Evolutionary conservation across 1,284 basidiomycete species (phyloP).

Genomic region (Ceratobasidium sp.): DNA sequence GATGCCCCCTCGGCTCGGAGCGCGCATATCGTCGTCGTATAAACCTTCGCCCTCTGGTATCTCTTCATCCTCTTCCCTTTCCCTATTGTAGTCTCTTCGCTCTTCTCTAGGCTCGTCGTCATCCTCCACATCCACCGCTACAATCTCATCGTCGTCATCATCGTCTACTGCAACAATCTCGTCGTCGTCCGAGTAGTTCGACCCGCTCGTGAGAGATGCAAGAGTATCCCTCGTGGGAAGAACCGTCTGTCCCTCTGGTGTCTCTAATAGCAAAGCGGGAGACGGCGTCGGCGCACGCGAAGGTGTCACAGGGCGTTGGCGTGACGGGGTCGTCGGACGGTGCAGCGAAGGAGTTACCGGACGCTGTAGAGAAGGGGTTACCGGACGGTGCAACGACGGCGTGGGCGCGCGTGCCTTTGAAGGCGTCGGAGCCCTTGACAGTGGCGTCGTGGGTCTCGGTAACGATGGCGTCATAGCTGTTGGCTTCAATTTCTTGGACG

Average conservation of each 20-base stretch:
- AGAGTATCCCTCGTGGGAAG: slow-evolving; percentile 20
- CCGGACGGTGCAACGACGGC: slow-evolving; percentile 22
- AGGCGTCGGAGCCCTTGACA: background rate
- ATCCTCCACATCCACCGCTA: slow-evolving; percentile 51
- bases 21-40: slow-evolving; percentile 45
- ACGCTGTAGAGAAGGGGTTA: slow-evolving; percentile 29
- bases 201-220: slow-evolving; percentile 30
- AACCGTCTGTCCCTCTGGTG: slow-evolving; percentile 35
- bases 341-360: no score
- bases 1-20: slow-evolving; percentile 23
- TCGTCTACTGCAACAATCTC: slow-evolving; percentile 43
- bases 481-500: background rate
- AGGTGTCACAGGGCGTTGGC: background rate
- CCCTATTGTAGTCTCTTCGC: slow-evolving; percentile 49
- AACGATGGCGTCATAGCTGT: background rate
- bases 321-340: slow-evolving; percentile 13
- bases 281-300: slow-evolving; percentile 24
- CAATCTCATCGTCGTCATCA: slow-evolving; percentile 52
- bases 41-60: no score
- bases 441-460: background rate
- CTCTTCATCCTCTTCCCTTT: slow-evolving; percentile 49
- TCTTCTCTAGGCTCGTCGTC: slow-evolving; percentile 52
- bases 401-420: background rate
- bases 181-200: slow-evolving; percentile 39
- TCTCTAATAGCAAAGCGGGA: slow-evolving; percentile 31